Base-by-base conservation (phyloP, 2,329 filamentous ascomycete genomes). In the Ophioceras dolichostomum region DNA sequence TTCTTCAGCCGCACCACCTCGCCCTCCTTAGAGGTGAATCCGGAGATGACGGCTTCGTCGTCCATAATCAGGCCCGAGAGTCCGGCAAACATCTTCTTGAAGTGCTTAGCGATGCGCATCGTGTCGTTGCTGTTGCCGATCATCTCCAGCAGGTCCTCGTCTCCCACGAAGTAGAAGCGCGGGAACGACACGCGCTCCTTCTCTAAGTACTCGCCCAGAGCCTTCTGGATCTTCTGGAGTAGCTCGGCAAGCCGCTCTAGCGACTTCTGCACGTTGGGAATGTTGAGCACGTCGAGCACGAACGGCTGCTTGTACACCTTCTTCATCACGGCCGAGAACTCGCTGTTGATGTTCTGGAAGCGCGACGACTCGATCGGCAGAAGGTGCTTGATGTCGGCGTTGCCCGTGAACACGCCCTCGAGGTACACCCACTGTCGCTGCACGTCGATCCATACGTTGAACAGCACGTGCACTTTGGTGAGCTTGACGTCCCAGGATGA, bases 361-460 rank as follows among this genome's bases (percentile, higher is more conserved):
- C 91, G 79, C 10, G 86, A 88, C 1, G 91, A 95, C 56, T 99
- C 91, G 44, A 94, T 88, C 4, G 93, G 93, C 17, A 99, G 73
- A 36, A 99, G 68, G 57, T 96, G 89, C 62, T 96, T 98, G 67
- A 99, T 98, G 53, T 99, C 91, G 28, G 86, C 89, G 54, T 98
- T 99, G 41, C 91, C 91, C 1, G 89, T 95, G 56, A 99, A 99
- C 24, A 99, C 91, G 47, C 91, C 91, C 61, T 99, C 93, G 5
- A 99, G 75, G 57, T 99, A 99, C 7, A 98, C 91, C 91, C 91
- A 99, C 62, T 98, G 91, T 43, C 93, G 82, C 59, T 99, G 91
- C n/a, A 99, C 93, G 60, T 98, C 93, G 49, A 98, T 98, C 93
- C 93, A 99, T 13, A 98, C 88, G 57, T 99, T 91, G 52, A 99